These are phyloP conservation scores for Daldinia sp. DNA, from an alignment of 2,329 filamentous ascomycete genomes.

Conservation along the genomic window DNA sequence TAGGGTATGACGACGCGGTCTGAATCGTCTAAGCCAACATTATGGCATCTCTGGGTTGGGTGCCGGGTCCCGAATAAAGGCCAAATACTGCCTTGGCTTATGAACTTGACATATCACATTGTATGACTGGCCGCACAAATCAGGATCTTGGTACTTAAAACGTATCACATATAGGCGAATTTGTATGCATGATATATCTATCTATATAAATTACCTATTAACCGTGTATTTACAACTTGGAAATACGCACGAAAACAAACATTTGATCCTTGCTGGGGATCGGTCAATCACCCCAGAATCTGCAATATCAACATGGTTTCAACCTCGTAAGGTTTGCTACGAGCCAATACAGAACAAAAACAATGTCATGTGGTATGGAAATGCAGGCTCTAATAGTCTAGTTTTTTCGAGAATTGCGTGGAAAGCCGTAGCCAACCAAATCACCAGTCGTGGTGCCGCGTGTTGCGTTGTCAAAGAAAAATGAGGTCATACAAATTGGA, in stretches of 20 bases:
- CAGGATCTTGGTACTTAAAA: background rate
- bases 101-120: background rate
- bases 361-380: constrained; percentile 22
- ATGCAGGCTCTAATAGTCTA: background rate
- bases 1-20: constrained; percentile 20
- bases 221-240: no score
- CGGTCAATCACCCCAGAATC: constrained; percentile 30
- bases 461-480: constrained; percentile 26
- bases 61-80: background rate
- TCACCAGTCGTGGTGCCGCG: constrained; percentile 21
- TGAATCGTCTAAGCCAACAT: background rate
- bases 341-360: constrained; percentile 18
- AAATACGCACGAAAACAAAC: background rate
- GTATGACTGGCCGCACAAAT: background rate
- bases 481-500: constrained; percentile 28
- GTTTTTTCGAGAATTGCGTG: constrained; percentile 24
- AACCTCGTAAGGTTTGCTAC: background rate
- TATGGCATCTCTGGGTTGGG: constrained; percentile 6
- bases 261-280: constrained; percentile 19
- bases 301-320: constrained; percentile 2
- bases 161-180: no score
- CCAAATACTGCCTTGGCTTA: background rate
- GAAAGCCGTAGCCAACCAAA: constrained; percentile 28
- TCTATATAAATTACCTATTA: no score
- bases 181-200: no score